phyloP scores from a whole-genome alignment of 1,284 basidiomycete genomes.

The Boletus sp. region DNA sequence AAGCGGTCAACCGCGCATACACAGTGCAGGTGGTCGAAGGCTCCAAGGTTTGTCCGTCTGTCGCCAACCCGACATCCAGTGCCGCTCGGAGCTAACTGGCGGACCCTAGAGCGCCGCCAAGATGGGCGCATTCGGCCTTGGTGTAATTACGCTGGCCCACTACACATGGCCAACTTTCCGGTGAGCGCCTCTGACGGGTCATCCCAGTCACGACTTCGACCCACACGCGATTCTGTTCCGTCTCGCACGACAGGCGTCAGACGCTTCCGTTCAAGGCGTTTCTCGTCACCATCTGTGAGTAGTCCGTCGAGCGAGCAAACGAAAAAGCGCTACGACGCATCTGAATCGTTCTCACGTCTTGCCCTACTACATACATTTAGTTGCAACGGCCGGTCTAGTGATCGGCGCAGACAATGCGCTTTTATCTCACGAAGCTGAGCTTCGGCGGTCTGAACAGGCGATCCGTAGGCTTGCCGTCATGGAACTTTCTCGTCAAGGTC shows the following conservation, averaged over 20 bases:
- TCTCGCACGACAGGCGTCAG: conserved; percentile 52
- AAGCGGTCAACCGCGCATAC: conserved; percentile 54
- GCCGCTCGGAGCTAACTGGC: background rate
- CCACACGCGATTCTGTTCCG: background rate
- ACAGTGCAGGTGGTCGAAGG: conserved; percentile 52
- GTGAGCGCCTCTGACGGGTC: conserved; percentile 35
- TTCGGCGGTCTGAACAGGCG: conserved; percentile 63
- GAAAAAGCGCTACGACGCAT: background rate
- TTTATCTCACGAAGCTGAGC: conserved; percentile 61
- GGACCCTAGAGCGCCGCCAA: conserved; percentile 52
- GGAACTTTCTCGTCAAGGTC: conserved; percentile 68
- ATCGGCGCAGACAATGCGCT: conserved; percentile 75
- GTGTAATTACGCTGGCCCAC: conserved; percentile 64
- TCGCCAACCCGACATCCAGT: too few species aligned
- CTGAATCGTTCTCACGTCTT: conserved; percentile 2
- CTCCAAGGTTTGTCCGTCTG: conserved; percentile 36
- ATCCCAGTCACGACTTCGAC: background rate
- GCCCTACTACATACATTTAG: conserved; percentile 38
- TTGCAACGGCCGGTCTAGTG: conserved; percentile 65
- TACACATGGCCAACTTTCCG: conserved; percentile 75
- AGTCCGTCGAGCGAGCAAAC: conserved; percentile 19
- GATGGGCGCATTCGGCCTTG: conserved; percentile 53
- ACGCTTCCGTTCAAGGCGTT: conserved; percentile 80
- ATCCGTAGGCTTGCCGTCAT: conserved; percentile 71
- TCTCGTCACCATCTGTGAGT: conserved; percentile 56